Base-by-base conservation (phyloP, 352 stramenopile species). In the Phytophthora boehmeriae region DNA sequence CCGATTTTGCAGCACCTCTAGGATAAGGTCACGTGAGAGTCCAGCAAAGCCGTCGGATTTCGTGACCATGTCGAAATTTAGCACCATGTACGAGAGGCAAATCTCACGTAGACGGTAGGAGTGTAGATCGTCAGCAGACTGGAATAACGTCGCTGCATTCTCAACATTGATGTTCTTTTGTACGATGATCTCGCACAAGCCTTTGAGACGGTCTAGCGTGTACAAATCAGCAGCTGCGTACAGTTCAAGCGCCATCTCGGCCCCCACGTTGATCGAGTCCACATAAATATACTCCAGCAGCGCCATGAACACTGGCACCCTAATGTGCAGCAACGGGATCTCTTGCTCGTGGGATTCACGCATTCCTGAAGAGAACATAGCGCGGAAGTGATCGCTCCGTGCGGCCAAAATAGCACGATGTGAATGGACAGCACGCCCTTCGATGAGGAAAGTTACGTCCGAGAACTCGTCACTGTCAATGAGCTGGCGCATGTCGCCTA, bases 211-310 rank as follows among this genome's bases (percentile, higher is more conserved):
- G 57, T 98, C 93, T 36, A 99, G 74, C 43, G 94, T 96, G 68
- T 99, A 99, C 58, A 98, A 68, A 71, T 98, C 95, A 1, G 94
- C 90, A 0, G 92, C 89, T 13, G 96, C 96, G 65, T 97, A 98
- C 6, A 99, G 71, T 62, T 98, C 93, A 22, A 98, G 83, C 25
- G 95, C 95, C 76, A 98, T 91, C 57, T 98, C 92, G 10, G 96
- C 69, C 11, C 69, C 75, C 30, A 98, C 88, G 65, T 96, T 90
- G 30, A 98, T 92, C n/a, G 86, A 84, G 68, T 99, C 96, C 14
- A 96, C 97, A 73, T 99, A 99, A 66, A 99, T 89, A 86, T 98
- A 99, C 74, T 98, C 92, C 59, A 99, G 71, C 54, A 99, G 78
- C 36, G 96, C 75, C 20, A 98, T 68, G 74, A 99, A 99, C 5